Evolutionary conservation across 208 protist species (phyloP).

Genomic region (Phytomonas francai): DNA sequence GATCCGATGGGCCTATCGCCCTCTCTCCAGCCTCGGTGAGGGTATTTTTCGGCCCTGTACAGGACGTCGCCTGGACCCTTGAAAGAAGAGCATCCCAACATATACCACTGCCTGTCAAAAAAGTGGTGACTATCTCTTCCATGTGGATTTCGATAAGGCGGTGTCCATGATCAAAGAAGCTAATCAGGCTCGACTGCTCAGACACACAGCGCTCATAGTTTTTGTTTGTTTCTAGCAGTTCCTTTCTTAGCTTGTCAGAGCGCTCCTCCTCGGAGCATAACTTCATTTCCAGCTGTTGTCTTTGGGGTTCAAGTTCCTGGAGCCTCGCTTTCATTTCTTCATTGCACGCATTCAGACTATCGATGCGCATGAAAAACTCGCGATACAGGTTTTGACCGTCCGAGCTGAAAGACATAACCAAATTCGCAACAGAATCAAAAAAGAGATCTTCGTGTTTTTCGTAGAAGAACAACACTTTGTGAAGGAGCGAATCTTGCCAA

Average conservation of each 20-base stretch:
- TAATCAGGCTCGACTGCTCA: background rate
- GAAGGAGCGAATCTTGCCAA: conserved; percentile 8
- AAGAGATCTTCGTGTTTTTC: background rate
- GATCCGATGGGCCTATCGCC: background rate
- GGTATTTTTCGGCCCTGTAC: background rate
- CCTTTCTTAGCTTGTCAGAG: background rate
- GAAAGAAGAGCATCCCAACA: background rate
- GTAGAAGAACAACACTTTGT: background rate
- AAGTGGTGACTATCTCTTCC: background rate
- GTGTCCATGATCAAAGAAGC: background rate
- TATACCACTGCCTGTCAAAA: background rate
- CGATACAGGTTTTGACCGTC: background rate
- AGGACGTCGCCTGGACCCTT: background rate
- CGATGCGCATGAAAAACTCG: background rate
- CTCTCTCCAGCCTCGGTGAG: background rate
- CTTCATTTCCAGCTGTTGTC: background rate
- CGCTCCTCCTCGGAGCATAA: background rate
- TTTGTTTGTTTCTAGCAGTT: background rate
- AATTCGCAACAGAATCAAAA: background rate
- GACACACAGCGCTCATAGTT: background rate
- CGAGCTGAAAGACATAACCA: background rate
- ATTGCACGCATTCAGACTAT: background rate
- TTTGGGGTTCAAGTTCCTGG: background rate
- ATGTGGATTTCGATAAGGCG: background rate
- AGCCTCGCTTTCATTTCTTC: background rate